A percentile compares a stretch with the other conserved stretches of the same genome.
phyloP scores from a whole-genome alignment of 1,284 basidiomycete species.

The Malassezia caprae region DNA sequence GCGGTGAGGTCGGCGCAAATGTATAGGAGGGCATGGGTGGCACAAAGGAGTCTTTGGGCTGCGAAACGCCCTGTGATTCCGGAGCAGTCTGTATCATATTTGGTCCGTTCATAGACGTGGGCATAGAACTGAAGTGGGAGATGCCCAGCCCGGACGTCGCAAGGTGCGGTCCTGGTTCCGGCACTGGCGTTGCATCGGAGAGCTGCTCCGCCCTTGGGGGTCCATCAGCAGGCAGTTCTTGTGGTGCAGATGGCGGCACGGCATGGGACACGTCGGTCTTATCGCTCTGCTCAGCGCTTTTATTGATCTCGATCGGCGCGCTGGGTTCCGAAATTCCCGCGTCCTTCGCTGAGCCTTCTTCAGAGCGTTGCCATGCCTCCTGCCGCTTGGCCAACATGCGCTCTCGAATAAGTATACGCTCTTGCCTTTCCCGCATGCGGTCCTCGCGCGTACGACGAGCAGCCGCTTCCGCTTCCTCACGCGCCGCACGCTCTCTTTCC shows the following conservation, averaged over 20 bases:
- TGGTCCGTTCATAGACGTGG: no score
- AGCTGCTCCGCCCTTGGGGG: no score
- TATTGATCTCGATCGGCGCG: no score
- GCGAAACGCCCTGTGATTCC: neutral
- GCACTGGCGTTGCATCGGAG: no score
- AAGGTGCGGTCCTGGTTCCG: no score
- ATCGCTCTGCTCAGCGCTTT: no score
- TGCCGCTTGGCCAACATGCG: constrained; percentile 37
- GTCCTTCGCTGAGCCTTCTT: neutral
- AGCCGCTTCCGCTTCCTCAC: constrained; percentile 49
- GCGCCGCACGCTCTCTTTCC: constrained; percentile 56
- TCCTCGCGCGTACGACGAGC: constrained; percentile 50
- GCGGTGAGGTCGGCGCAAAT: constrained; percentile 40
- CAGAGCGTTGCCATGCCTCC: neutral
- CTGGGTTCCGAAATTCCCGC: neutral
- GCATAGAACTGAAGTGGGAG: no score
- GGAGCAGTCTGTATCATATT: neutral
- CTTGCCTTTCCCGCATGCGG: constrained; percentile 49
- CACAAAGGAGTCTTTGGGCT: neutral
- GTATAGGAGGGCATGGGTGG: constrained; percentile 11
- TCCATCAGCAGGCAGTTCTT: no score
- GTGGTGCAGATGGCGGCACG: no score
- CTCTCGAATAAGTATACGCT: constrained; percentile 47
- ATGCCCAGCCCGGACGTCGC: no score
- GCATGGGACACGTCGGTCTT: no score